Evolutionary conservation across 208 protist species (phyloP).

Genomic region (Tetramitus jugosus): DNA sequence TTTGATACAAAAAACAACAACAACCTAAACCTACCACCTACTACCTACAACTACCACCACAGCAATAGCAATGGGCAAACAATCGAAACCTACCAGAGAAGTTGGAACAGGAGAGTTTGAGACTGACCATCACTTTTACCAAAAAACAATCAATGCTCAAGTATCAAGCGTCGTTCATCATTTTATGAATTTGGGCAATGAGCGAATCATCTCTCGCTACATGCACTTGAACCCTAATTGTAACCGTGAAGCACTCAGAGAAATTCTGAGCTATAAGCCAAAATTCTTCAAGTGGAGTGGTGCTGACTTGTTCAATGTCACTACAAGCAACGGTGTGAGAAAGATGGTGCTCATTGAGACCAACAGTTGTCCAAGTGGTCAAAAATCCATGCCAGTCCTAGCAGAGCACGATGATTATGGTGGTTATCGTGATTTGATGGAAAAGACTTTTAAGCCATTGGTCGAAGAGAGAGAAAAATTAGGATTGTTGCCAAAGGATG

Average conservation of each 20-base stretch:
- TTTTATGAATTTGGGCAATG: slow-evolving; percentile 28
- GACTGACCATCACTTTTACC: slow-evolving; percentile 42
- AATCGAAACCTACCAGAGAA: background rate
- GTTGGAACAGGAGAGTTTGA: slow-evolving; percentile 28
- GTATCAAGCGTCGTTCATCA: background rate
- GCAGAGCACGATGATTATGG: slow-evolving; percentile 38
- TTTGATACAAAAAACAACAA: too few species aligned
- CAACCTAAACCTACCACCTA: too few species aligned
- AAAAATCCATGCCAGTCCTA: slow-evolving; percentile 46
- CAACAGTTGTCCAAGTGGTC: slow-evolving; percentile 52
- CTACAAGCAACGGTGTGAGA: slow-evolving; percentile 36
- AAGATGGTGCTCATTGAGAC: slow-evolving; percentile 58
- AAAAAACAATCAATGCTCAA: slow-evolving; percentile 35
- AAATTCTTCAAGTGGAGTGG: slow-evolving; percentile 47
- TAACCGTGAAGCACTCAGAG: slow-evolving; percentile 27
- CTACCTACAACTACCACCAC: too few species aligned
- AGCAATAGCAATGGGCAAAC: too few species aligned
- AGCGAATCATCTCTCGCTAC: slow-evolving; percentile 44
- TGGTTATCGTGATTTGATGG: slow-evolving; percentile 37
- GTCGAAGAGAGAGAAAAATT: slow-evolving; percentile 21
- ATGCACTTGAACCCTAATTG: slow-evolving; percentile 43
- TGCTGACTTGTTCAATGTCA: slow-evolving; percentile 44
- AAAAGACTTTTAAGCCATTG: slow-evolving; percentile 32
- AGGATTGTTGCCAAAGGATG: slow-evolving; percentile 29
- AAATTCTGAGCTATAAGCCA: slow-evolving; percentile 43